phyloP scores from a whole-genome alignment of 2,329 filamentous ascomycete genomes.

The Colletotrichum spaethianum region DNA sequence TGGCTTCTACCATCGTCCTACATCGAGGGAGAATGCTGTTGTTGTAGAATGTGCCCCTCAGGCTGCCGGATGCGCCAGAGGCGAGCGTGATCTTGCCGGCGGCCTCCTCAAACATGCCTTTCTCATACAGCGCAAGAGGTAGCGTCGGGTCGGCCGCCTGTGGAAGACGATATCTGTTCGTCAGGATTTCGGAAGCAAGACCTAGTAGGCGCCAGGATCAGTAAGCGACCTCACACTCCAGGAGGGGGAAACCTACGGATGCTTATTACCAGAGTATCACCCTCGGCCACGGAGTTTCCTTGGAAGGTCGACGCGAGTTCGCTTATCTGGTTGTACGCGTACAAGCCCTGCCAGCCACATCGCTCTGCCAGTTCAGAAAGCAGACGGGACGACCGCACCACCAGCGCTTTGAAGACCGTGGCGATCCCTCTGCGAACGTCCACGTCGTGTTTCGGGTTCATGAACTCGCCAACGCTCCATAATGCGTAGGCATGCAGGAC shows the following conservation, averaged over 20 bases:
- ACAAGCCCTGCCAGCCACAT: slow-evolving; percentile 49
- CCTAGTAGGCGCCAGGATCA: slow-evolving; percentile 37
- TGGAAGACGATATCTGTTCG: slow-evolving; percentile 45
- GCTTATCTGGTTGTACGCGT: slow-evolving; percentile 45
- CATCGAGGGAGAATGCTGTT: slow-evolving; percentile 46
- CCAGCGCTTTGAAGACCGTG: slow-evolving; percentile 35
- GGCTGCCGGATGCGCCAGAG: not conserved
- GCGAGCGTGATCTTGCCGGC: slow-evolving; percentile 11
- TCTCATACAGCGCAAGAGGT: slow-evolving; percentile 45
- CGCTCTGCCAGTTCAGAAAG: slow-evolving; percentile 46
- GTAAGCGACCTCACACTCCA: too few relatives aligned
- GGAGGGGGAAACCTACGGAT: slow-evolving; percentile 45
- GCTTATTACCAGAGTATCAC: slow-evolving; percentile 46
- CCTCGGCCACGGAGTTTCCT: slow-evolving; percentile 47
- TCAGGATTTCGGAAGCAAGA: slow-evolving; percentile 44
- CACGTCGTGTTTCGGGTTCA: not conserved
- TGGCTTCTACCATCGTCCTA: slow-evolving; percentile 45
- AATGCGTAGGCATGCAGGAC: slow-evolving; percentile 44
- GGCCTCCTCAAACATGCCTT: slow-evolving; percentile 45
- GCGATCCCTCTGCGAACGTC: slow-evolving; percentile 37
- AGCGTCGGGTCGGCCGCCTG: slow-evolving; percentile 33
- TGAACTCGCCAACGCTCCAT: slow-evolving; percentile 36
- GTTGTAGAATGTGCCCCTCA: slow-evolving; percentile 43
- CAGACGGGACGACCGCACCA: slow-evolving; percentile 9
- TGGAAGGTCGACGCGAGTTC: slow-evolving; percentile 42